Evolutionary conservation across 768 basidiomycete species (phyloP).

Genomic region (Lactarius sp.): DNA sequence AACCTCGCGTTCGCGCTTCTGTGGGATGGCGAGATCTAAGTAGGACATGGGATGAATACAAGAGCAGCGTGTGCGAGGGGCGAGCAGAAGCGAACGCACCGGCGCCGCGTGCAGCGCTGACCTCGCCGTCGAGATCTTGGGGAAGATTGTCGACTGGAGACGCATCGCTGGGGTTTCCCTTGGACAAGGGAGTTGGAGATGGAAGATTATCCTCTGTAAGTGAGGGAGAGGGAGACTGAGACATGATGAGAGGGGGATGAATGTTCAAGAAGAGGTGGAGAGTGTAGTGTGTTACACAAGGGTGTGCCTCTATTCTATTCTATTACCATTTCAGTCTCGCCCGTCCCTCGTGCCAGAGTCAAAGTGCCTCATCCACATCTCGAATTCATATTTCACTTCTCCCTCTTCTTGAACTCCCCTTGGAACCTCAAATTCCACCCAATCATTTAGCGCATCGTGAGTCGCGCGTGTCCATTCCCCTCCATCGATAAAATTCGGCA

Average conservation of each 20-base stretch:
- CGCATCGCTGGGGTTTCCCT: neutral
- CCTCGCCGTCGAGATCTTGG: slow-evolving; percentile 16
- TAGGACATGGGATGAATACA: slow-evolving; percentile 4
- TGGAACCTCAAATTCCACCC: slow-evolving; percentile 79
- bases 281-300: neutral
- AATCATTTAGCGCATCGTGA: slow-evolving; percentile 61
- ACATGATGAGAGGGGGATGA: slow-evolving; percentile 11
- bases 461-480: slow-evolving; percentile 51
- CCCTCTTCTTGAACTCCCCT: slow-evolving; percentile 76
- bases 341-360: neutral
- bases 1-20: slow-evolving; percentile 72
- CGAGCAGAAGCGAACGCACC: slow-evolving; percentile 14
- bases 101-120: slow-evolving; percentile 20
- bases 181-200: neutral
- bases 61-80: neutral
- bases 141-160: slow-evolving; percentile 1
- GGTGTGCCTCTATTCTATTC: neutral
- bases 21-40: slow-evolving; percentile 46
- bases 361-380: slow-evolving; percentile 78
- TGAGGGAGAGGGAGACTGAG: slow-evolving; percentile 11
- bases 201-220: slow-evolving; percentile 1
- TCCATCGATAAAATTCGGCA: slow-evolving; percentile 60
- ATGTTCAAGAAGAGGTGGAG: neutral
- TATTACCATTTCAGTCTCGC: slow-evolving; percentile 13
- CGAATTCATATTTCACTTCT: slow-evolving; percentile 81